Evolutionary conservation across 371 early-diverging fungal species (phyloP).

Genomic region (Furculomyces boomerangus): DNA sequence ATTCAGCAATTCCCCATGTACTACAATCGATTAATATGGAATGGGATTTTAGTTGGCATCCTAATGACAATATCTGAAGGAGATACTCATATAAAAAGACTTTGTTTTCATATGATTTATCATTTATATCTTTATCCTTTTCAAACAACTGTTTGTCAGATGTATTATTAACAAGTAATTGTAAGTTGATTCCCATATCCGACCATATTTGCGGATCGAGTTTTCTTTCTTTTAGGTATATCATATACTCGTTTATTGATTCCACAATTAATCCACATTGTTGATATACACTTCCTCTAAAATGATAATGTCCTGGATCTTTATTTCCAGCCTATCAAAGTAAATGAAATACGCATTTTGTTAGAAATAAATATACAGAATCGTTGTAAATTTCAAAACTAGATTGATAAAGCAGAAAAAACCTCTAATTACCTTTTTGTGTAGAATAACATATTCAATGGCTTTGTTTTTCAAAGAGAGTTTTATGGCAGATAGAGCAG

Average conservation of each 20-base stretch:
- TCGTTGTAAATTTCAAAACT: not conserved
- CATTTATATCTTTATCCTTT: not conserved
- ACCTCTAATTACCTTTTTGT: constrained; percentile 7
- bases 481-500: constrained; percentile 4
- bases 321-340: constrained; percentile 7
- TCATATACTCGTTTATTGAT: not conserved
- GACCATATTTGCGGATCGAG: not conserved
- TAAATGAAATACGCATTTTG: not conserved
- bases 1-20: constrained; percentile 9
- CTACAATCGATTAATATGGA: constrained; percentile 9
- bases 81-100: not conserved
- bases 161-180: not conserved
- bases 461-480: constrained; percentile 8
- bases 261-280: not conserved
- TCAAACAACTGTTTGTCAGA: not conserved
- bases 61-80: constrained; percentile 10
- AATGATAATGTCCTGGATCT: constrained; percentile 2
- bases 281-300: constrained; percentile 1
- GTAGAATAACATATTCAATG: constrained; percentile 6
- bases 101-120: not conserved
- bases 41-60: constrained; percentile 7
- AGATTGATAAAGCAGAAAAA: no score
- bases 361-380: not conserved
- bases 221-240: not conserved
- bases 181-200: constrained; percentile 13